Conservation (phyloP, 2,329 filamentous ascomycete species). For the Bipolaris gigantea region DNA sequence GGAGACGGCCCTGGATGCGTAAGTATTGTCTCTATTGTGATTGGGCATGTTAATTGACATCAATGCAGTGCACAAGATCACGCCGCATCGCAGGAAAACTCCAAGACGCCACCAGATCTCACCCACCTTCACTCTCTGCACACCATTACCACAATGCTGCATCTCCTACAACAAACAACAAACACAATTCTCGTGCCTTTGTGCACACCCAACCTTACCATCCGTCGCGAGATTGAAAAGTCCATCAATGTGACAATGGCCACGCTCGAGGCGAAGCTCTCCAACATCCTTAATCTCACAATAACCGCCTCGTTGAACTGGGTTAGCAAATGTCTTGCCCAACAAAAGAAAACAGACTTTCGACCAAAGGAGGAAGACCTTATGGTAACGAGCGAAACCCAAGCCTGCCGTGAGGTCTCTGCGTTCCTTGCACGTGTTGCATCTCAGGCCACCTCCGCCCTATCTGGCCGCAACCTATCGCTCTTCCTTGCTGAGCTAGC, state of each 20-base stretch:
- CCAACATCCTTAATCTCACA: slow-evolving; percentile 67
- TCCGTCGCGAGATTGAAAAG: slow-evolving; percentile 86
- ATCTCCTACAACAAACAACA: slow-evolving; percentile 91
- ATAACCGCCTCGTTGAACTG: slow-evolving; percentile 76
- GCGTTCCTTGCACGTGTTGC: slow-evolving; percentile 74
- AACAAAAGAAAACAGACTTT: slow-evolving; percentile 88
- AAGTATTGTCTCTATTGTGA: slow-evolving; percentile 24
- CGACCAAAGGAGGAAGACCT: slow-evolving; percentile 72
- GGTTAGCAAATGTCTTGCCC: slow-evolving; percentile 69
- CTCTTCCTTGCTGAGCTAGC: slow-evolving; percentile 84
- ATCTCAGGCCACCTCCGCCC: slow-evolving; percentile 63
- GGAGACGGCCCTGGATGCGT: slow-evolving; percentile 65
- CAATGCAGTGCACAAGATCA: slow-evolving; percentile 58
- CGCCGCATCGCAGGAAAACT: slow-evolving; percentile 74
- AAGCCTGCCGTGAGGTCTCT: slow-evolving; percentile 79
- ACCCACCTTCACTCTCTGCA: slow-evolving; percentile 78
- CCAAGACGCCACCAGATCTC: slow-evolving; percentile 84
- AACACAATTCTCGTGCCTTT: slow-evolving; percentile 87
- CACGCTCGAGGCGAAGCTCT: slow-evolving; percentile 82
- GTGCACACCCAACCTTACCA: slow-evolving; percentile 85
- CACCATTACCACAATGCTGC: slow-evolving; percentile 82
- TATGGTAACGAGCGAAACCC: slow-evolving; percentile 60
- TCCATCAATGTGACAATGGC: slow-evolving; percentile 72
- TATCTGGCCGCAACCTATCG: slow-evolving; percentile 83
- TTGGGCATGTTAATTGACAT: slow-evolving; percentile 13